These are phyloP conservation scores for Wallacemonas sp. DNA, from an alignment of 208 protist species.

Conservation along the genomic window DNA sequence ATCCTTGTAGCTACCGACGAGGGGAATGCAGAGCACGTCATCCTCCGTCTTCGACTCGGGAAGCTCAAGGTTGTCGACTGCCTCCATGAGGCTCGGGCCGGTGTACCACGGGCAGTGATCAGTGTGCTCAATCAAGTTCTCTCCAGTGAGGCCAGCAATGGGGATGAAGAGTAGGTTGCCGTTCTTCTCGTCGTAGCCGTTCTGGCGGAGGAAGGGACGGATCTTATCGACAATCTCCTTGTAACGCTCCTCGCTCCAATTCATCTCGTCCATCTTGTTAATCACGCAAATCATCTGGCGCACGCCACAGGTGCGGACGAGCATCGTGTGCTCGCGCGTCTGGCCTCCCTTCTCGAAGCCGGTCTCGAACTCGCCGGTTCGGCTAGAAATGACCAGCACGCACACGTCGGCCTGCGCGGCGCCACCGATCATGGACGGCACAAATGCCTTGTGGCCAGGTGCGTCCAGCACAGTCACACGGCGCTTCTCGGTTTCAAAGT, in stretches of 20 bases:
- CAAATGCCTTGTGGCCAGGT: constrained; percentile 99
- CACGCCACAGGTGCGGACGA: constrained; percentile 98
- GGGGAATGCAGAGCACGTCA: constrained; percentile 91
- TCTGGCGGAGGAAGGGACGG: constrained; percentile 94
- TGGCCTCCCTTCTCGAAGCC: constrained; percentile 99
- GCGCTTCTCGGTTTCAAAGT: constrained; percentile 96
- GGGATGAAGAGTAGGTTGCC: constrained; percentile 96
- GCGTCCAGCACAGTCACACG: constrained; percentile 98
- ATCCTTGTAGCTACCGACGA: constrained; percentile 96
- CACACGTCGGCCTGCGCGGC: constrained; percentile 98
- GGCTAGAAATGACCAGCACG: constrained; percentile 98
- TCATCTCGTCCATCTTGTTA: constrained; percentile 99
- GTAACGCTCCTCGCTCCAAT: constrained; percentile 95
- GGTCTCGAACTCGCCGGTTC: constrained; percentile 98
- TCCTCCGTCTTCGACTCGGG: constrained; percentile 79
- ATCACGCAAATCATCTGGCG: constrained; percentile 96
- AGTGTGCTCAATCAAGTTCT: constrained; percentile 92
- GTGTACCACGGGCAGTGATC: constrained; percentile 88
- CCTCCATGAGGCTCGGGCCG: constrained; percentile 91
- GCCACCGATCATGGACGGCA: constrained; percentile 99
- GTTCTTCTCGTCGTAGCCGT: constrained; percentile 89
- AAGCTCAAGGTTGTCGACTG: constrained; percentile 87
- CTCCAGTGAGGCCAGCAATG: constrained; percentile 93
- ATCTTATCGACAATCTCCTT: constrained; percentile 95
- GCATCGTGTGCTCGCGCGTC: constrained; percentile 98